Conservation (phyloP, 164 flowering plant genomes). For the Chloranthus sessilifolius region DNA sequence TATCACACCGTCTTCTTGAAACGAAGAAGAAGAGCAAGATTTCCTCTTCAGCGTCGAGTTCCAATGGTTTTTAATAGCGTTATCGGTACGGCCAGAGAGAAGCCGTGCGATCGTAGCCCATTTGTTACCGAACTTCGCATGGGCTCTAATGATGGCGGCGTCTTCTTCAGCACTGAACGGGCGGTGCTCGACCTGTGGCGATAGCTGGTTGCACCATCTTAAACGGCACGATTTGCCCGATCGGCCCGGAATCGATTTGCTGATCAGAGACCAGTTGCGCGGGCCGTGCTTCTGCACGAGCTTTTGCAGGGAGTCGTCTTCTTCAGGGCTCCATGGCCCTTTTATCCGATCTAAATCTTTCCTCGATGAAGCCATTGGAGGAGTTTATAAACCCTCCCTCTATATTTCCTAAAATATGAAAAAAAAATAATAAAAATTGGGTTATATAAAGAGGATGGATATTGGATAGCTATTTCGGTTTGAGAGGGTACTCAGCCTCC, state of each 20-base stretch:
- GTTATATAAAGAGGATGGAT: no score
- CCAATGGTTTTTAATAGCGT: slow-evolving; percentile 93
- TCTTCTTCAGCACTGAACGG: slow-evolving; percentile 77
- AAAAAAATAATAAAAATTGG: no score
- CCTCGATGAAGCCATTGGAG: slow-evolving; percentile 25
- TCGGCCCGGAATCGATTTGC: slow-evolving; percentile 77
- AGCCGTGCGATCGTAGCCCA: slow-evolving; percentile 90
- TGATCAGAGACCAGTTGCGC: slow-evolving; percentile 83
- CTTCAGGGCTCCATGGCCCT: slow-evolving; percentile 97
- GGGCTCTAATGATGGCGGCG: slow-evolving; percentile 65
- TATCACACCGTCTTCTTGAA: neutral
- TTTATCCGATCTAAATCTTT: slow-evolving; percentile 70
- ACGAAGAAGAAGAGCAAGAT: slow-evolving; percentile 27
- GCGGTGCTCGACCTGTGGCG: slow-evolving; percentile 80
- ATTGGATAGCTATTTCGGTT: no score
- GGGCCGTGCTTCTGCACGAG: slow-evolving; percentile 74
- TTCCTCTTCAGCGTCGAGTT: slow-evolving; percentile 79
- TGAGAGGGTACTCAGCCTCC: slow-evolving; percentile 22
- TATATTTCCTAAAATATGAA: no score
- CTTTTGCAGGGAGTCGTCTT: slow-evolving; percentile 53
- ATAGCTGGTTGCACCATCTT: slow-evolving; percentile 91
- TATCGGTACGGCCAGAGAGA: slow-evolving; percentile 75
- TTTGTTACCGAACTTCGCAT: slow-evolving; percentile 70
- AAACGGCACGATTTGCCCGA: slow-evolving; percentile 88
- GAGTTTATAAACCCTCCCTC: no score